Percentiles rank a stretch among this genome's conserved stretches.
Conservation (phyloP, 257 asterid genomes). For the Salvia miltiorrhiza region DNA sequence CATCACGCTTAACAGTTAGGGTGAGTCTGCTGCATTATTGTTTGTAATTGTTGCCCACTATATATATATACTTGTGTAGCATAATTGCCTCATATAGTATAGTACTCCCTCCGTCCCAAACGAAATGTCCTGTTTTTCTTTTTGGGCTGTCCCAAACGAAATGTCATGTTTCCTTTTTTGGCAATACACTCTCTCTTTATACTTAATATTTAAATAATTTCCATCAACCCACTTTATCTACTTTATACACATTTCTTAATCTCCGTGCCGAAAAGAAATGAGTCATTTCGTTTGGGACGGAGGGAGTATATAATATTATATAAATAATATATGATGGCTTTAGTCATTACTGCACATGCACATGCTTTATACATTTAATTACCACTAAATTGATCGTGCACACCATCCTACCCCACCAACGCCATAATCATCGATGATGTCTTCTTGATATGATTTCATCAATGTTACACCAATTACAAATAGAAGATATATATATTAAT, state of each 20-base stretch:
- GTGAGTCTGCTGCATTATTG: neutral
- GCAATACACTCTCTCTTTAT: no score
- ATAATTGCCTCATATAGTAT: no score
- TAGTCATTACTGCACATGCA: conserved; percentile 27
- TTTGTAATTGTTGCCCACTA: neutral
- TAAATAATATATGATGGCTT: neutral
- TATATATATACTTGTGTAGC: neutral
- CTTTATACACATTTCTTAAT: no score
- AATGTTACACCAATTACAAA: neutral
- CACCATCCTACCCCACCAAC: neutral
- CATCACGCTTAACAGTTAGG: neutral
- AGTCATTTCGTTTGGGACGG: no score
- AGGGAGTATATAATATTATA: neutral
- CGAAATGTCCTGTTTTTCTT: no score
- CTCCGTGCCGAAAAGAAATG: no score
- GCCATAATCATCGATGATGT: neutral
- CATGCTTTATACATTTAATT: conserved; percentile 7
- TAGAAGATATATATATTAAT: no score
- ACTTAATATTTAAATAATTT: no score
- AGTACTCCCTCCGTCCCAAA: no score
- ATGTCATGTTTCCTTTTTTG: no score
- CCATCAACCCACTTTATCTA: no score
- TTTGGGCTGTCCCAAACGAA: no score
- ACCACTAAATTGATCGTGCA: neutral
- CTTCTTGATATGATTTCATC: neutral